phyloP scores from a whole-genome alignment of 2,329 filamentous ascomycete species.

The Fusarium tricinctum region DNA sequence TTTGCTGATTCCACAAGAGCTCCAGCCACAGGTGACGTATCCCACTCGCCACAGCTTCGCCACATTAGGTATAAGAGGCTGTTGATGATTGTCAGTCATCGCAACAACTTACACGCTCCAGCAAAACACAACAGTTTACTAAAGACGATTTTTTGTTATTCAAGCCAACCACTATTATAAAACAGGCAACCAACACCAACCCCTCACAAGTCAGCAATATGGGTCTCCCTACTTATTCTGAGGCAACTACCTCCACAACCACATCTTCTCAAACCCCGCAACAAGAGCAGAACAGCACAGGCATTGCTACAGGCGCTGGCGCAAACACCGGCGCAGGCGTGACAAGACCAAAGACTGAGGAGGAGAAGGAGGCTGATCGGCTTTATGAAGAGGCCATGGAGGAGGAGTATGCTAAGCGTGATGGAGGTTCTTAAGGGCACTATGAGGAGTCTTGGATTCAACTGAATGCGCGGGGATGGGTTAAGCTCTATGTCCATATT shows the following conservation, averaged over 20 bases:
- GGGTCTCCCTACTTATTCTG: constrained; percentile 49
- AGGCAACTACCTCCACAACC: constrained; percentile 14
- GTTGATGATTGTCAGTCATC: constrained; percentile 3
- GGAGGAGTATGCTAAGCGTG: constrained; percentile 69
- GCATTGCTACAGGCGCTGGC: constrained; percentile 58
- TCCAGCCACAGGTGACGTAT: constrained; percentile 50
- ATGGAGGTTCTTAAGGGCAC: constrained; percentile 61
- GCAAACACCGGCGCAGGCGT: constrained; percentile 64
- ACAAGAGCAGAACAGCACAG: constrained; percentile 29
- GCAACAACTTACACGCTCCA: constrained; percentile 2
- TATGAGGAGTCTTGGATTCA: background rate
- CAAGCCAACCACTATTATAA: background rate
- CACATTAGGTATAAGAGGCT: constrained; percentile 46
- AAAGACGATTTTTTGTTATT: background rate
- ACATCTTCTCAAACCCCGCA: constrained; percentile 20
- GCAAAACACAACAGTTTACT: background rate
- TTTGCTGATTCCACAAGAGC: constrained; percentile 12
- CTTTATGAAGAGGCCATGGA: constrained; percentile 67
- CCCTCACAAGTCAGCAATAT: constrained; percentile 37
- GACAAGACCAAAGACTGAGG: constrained; percentile 63
- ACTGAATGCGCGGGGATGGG: background rate
- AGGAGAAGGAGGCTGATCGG: constrained; percentile 64
- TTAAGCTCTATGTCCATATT: background rate
- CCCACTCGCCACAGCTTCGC: constrained; percentile 47
- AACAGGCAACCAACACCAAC: background rate